Evolutionary conservation across 441 rosid species (phyloP).

Genomic region (Gossypium trilobum): DNA sequence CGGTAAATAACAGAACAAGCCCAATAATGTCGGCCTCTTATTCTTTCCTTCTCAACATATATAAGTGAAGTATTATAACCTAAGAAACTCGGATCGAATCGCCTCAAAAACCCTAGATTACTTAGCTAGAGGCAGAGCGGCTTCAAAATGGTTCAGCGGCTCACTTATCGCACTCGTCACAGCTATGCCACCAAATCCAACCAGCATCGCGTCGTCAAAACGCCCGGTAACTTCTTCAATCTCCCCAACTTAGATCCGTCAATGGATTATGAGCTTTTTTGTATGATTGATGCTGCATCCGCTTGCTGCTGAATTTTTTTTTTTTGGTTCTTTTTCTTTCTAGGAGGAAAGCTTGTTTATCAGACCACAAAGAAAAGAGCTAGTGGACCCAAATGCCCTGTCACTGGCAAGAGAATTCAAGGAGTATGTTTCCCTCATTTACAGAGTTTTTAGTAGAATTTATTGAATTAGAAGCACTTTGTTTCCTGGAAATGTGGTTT

Average conservation of each 20-base stretch:
- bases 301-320: background rate
- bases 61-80: background rate
- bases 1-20: background rate
- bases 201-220: slow-evolving; percentile 52
- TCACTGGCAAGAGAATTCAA: slow-evolving; percentile 22
- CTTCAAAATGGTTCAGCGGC: slow-evolving; percentile 45
- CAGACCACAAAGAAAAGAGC: slow-evolving; percentile 26
- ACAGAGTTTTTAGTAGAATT: background rate
- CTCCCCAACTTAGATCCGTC: background rate
- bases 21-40: slow-evolving; percentile 16
- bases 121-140: background rate
- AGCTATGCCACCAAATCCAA: slow-evolving; percentile 61
- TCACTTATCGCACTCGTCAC: slow-evolving; percentile 48
- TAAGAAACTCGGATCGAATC: background rate
- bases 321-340: background rate
- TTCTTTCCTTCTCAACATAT: too few relatives aligned
- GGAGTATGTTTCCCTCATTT: background rate
- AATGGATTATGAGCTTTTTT: slow-evolving; percentile 8
- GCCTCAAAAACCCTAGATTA: slow-evolving; percentile 24
- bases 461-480: background rate
- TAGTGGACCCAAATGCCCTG: slow-evolving; percentile 21
- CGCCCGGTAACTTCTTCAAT: slow-evolving; percentile 29
- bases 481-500: background rate
- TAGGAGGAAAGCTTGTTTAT: slow-evolving; percentile 19
- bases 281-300: background rate